Evolutionary conservation across 1,284 basidiomycete genomes (phyloP), one percentile per base, ranked within the genome.

Genomic region (Leccinum fuscescens): DNA sequence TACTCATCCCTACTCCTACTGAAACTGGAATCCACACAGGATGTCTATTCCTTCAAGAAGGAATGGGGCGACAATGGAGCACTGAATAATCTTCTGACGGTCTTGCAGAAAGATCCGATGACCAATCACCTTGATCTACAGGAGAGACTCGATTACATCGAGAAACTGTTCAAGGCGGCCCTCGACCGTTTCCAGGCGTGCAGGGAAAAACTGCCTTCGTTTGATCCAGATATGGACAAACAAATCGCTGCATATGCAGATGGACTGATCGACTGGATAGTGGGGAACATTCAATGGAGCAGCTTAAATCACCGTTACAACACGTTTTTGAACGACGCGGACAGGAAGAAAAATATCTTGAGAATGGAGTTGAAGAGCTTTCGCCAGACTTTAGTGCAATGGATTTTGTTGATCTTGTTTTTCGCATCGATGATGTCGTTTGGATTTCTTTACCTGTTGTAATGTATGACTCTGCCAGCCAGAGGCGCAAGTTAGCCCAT

Each of bases 31-130:
- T 27, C n/a, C n/a, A 29, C 31, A 7, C 17, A 72, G 71, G 72
- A 74, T 17, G 65, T 72, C 37, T 72, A 66, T 37, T 72, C 70
- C 15, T 72, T 68, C 61, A 72, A 72, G 58, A 72, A 72, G 52
- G 70, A 73, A 54, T 59, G 55, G 14, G 61, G 63, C 17, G 66
- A 72, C n/a, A 67, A 71, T 15, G 69, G 71, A 4, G 69, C 69
- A 27, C 42, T 68, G 56, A 72, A 71, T 54, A 71, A 71, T 37
- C 62, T 69, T 55, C 51, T 69, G 54, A 69, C 64, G 9, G 62
- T 69, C 31, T 71, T 69, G 39, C 55, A 59, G 17, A 62, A 63
- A 33, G 69, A 69, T 42, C 69, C 60, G 1, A 42, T 33, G 39
- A 66, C 67, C 20, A 27, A 20, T 6, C 69, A 65, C 52, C 37